Percentiles rank a stretch among this genome's conserved stretches.
These are phyloP conservation scores for Fusarium staphyleae DNA, from an alignment of 2,329 filamentous ascomycete genomes.

Conservation along the genomic window DNA sequence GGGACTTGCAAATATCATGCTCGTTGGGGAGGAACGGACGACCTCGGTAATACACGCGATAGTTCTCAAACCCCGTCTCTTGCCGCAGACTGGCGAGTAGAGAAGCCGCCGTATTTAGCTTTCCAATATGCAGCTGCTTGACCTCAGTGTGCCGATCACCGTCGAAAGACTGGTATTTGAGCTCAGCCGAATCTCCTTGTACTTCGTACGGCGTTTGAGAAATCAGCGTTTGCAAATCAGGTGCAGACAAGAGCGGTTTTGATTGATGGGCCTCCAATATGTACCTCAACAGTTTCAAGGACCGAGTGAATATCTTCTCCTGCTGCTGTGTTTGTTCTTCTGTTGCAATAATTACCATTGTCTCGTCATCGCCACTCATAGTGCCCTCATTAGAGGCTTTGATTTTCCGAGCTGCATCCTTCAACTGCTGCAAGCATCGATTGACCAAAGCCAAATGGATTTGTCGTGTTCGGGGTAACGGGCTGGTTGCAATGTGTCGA, in stretches of 20 bases:
- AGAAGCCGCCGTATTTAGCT: slow-evolving; percentile 73
- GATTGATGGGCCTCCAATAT: slow-evolving; percentile 71
- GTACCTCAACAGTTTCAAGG: slow-evolving; percentile 70
- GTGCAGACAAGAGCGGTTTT: slow-evolving; percentile 65
- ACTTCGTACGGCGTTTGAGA: slow-evolving; percentile 58
- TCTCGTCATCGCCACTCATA: slow-evolving; percentile 56
- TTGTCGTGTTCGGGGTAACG: slow-evolving; percentile 58
- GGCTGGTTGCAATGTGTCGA: slow-evolving; percentile 56
- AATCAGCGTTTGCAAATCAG: slow-evolving; percentile 63
- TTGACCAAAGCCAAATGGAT: slow-evolving; percentile 75
- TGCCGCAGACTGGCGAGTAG: slow-evolving; percentile 71
- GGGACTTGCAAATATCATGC: slow-evolving; percentile 64
- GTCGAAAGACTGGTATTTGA: slow-evolving; percentile 79
- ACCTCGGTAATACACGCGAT: slow-evolving; percentile 75
- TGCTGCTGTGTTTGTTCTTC: slow-evolving; percentile 56
- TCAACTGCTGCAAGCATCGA: slow-evolving; percentile 75
- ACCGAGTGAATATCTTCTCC: slow-evolving; percentile 71
- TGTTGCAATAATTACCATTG: slow-evolving; percentile 59
- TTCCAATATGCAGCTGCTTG: slow-evolving; percentile 69
- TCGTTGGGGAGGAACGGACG: slow-evolving; percentile 68
- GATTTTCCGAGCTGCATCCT: slow-evolving; percentile 63
- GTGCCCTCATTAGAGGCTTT: slow-evolving; percentile 55
- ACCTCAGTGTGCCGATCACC: slow-evolving; percentile 66
- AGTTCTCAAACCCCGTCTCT: slow-evolving; percentile 77
- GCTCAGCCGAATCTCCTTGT: slow-evolving; percentile 68